These are phyloP conservation scores for Pseudopyrenochaeta lycopersici DNA, from an alignment of 2,329 filamentous ascomycete genomes.

Conservation along the genomic window DNA sequence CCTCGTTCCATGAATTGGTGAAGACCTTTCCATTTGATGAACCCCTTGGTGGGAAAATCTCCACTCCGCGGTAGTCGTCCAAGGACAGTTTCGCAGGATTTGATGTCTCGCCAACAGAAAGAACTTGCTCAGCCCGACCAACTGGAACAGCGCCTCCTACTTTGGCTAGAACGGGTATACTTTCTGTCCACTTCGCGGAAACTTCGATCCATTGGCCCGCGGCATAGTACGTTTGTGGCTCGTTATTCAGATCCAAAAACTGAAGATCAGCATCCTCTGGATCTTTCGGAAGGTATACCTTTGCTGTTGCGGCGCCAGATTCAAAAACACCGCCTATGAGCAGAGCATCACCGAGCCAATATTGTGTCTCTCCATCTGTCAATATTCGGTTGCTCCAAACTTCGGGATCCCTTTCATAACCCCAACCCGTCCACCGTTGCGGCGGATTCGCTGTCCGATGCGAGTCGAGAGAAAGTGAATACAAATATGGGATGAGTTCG, in stretches of 20 bases:
- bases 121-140: slow-evolving; percentile 61
- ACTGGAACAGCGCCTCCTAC: slow-evolving; percentile 64
- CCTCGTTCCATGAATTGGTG: slow-evolving; percentile 63
- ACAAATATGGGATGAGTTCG: slow-evolving; percentile 75
- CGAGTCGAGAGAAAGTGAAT: slow-evolving; percentile 70
- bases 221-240: slow-evolving; percentile 66
- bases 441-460: slow-evolving; percentile 70
- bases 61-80: slow-evolving; percentile 66
- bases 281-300: slow-evolving; percentile 69
- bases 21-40: slow-evolving; percentile 47
- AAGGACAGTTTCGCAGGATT: slow-evolving; percentile 57
- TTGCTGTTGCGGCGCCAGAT: slow-evolving; percentile 62
- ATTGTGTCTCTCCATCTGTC: slow-evolving; percentile 73
- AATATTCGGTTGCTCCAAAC: slow-evolving; percentile 68
- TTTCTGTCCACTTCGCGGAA: slow-evolving; percentile 60
- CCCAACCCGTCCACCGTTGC: slow-evolving; percentile 78
- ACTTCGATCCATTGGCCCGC: slow-evolving; percentile 65
- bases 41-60: slow-evolving; percentile 64
- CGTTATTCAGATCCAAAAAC: slow-evolving; percentile 71
- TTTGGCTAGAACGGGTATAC: slow-evolving; percentile 65
- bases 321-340: slow-evolving; percentile 75
- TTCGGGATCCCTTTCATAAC: slow-evolving; percentile 71
- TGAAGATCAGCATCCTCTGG: slow-evolving; percentile 57
- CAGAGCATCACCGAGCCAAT: slow-evolving; percentile 74
- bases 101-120: slow-evolving; percentile 59